phyloP scores from a whole-genome alignment of 148 eudicot genomes.

The Silene conica region DNA sequence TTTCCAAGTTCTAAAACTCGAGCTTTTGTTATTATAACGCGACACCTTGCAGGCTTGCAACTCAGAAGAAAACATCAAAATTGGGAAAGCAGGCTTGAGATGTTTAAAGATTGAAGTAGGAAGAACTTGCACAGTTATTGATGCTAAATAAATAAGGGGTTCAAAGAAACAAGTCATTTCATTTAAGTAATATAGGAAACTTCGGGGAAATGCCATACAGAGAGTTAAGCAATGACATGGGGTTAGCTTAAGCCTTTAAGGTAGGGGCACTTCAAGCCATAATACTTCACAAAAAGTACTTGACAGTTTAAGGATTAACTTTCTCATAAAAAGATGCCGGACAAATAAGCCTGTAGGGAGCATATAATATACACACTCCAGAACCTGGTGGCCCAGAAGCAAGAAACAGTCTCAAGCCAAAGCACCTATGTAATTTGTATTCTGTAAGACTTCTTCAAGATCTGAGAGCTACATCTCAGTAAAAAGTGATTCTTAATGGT shows the following conservation, averaged over 20 bases:
- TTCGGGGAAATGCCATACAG: no score
- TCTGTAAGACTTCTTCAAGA: background rate
- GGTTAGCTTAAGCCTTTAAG: background rate
- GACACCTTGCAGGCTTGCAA: constrained; percentile 6
- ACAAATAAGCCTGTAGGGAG: no score
- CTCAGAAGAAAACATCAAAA: background rate
- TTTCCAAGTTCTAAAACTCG: background rate
- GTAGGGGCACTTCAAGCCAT: background rate
- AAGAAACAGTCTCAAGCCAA: background rate
- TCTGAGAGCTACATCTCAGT: background rate
- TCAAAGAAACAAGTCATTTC: background rate
- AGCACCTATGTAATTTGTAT: background rate
- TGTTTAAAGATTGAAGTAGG: no score
- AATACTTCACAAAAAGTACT: background rate
- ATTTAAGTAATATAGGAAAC: no score
- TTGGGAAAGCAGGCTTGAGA: no score
- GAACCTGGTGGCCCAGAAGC: background rate
- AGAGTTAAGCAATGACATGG: background rate
- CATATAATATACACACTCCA: no score
- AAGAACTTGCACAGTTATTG: no score
- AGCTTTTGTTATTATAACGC: background rate
- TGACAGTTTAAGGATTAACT: no score
- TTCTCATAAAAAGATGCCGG: no score
- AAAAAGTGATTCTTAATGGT: background rate
- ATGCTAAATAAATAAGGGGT: no score